Evolutionary conservation across 345 rosid genomes (phyloP).

Genomic region (Arabidopsis thaliana): DNA sequence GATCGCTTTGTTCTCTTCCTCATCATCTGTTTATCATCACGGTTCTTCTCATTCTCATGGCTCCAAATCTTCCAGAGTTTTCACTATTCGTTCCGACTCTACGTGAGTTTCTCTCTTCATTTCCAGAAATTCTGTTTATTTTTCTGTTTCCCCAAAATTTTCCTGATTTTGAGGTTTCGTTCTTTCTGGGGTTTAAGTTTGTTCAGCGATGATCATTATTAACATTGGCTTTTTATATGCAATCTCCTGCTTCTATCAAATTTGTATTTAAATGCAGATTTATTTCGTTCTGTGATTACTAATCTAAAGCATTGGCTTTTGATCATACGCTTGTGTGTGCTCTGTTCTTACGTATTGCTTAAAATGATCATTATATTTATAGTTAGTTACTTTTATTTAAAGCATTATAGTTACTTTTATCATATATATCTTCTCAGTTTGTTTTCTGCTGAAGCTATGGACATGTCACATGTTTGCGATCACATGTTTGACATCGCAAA

Average conservation of each 20-base stretch:
- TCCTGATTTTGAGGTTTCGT: neutral
- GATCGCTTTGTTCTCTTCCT: slow-evolving; percentile 30
- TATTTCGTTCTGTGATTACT: slow-evolving; percentile 8
- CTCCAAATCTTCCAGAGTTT: slow-evolving; percentile 36
- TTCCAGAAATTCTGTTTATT: neutral
- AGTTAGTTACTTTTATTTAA: no score
- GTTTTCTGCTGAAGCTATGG: slow-evolving; percentile 1
- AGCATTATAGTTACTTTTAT: no score
- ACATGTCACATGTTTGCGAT: neutral
- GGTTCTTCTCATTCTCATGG: slow-evolving; percentile 26
- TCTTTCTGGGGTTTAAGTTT: neutral
- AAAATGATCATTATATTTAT: no score
- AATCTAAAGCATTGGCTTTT: neutral
- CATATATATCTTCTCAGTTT: neutral
- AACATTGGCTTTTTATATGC: neutral
- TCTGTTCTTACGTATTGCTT: neutral
- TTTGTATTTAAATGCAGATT: neutral
- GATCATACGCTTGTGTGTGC: neutral
- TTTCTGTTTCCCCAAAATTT: neutral
- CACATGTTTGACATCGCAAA: no score
- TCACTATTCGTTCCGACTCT: slow-evolving; percentile 30
- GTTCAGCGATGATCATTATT: neutral
- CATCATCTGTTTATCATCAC: slow-evolving; percentile 31
- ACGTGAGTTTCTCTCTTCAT: slow-evolving; percentile 40
- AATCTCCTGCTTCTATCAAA: slow-evolving; percentile 1